Percentiles rank a stretch among this genome's conserved stretches.
Evolutionary conservation across 2,329 filamentous ascomycete species (phyloP).

Genomic region (Aspergillus novofumigatus): DNA sequence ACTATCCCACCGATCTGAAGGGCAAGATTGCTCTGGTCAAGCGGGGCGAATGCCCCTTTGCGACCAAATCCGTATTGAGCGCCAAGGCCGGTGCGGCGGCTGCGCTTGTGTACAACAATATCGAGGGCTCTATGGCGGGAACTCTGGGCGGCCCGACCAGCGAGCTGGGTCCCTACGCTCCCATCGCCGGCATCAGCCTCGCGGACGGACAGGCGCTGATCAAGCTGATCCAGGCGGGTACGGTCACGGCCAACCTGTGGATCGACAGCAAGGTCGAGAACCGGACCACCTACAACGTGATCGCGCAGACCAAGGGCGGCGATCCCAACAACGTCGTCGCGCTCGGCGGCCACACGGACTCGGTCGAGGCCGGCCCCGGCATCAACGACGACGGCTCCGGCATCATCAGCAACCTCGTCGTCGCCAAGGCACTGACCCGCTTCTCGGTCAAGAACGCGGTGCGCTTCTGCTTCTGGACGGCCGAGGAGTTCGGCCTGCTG

Average conservation of each 20-base stretch:
- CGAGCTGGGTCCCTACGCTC: constrained; percentile 37
- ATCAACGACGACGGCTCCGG: constrained; percentile 78
- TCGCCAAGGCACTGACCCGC: constrained; percentile 60
- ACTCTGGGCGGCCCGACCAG: constrained; percentile 61
- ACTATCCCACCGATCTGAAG: constrained; percentile 56
- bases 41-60: constrained; percentile 68
- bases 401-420: constrained; percentile 56
- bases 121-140: constrained; percentile 58
- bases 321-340: constrained; percentile 57
- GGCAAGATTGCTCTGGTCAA: constrained; percentile 67
- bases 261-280: constrained; percentile 46
- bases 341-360: constrained; percentile 59
- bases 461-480: constrained; percentile 65
- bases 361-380: constrained; percentile 59
- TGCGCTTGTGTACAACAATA: constrained; percentile 71
- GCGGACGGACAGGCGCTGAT: constrained; percentile 56
- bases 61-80: constrained; percentile 64
- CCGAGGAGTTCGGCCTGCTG: constrained; percentile 60
- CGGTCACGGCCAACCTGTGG: constrained; percentile 33
- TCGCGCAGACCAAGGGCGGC: constrained; percentile 57
- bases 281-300: constrained; percentile 53
- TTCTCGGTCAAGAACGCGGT: constrained; percentile 68
- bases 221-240: constrained; percentile 46
- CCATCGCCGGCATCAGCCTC: constrained; percentile 64
- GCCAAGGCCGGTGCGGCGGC: constrained; percentile 66